Evolutionary conservation across 2,329 filamentous ascomycete genomes (phyloP).

Genomic region (Aspergillus chevalieri): DNA sequence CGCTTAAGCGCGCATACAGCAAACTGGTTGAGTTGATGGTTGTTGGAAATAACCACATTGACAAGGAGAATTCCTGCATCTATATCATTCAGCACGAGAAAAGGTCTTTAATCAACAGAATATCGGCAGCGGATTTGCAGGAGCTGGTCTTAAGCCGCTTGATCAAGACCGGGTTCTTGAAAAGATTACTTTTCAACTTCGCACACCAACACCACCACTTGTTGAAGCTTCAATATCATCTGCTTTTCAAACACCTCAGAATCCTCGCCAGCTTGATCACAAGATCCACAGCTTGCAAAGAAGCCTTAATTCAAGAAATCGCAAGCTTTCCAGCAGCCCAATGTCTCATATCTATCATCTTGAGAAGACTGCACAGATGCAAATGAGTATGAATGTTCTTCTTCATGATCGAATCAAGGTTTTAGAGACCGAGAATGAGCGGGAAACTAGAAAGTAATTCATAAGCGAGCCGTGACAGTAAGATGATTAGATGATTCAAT

Average conservation of each 20-base stretch:
- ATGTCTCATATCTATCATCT: background rate
- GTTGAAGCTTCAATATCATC: conserved; percentile 2
- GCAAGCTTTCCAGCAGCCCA: background rate
- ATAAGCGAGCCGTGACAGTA: no score
- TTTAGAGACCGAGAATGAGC: background rate
- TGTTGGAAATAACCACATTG: background rate
- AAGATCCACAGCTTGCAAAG: background rate
- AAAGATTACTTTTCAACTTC: background rate
- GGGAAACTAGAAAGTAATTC: background rate
- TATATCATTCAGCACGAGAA: background rate
- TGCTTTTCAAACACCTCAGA: conserved; percentile 2
- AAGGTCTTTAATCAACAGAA: background rate
- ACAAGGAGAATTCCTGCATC: conserved; percentile 1
- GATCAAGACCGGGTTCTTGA: background rate
- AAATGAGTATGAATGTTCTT: background rate
- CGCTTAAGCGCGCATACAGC: background rate
- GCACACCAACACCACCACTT: conserved; percentile 1
- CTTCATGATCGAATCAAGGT: background rate
- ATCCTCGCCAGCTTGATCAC: background rate
- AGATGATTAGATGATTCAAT: no score
- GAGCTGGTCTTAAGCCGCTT: conserved; percentile 1
- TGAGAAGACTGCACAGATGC: background rate
- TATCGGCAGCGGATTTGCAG: background rate
- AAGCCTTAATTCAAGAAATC: background rate
- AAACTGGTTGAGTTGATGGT: conserved; percentile 1